Conservation (phyloP, 2,329 filamentous ascomycete species). For the Microdochium trichocladiopsis region DNA sequence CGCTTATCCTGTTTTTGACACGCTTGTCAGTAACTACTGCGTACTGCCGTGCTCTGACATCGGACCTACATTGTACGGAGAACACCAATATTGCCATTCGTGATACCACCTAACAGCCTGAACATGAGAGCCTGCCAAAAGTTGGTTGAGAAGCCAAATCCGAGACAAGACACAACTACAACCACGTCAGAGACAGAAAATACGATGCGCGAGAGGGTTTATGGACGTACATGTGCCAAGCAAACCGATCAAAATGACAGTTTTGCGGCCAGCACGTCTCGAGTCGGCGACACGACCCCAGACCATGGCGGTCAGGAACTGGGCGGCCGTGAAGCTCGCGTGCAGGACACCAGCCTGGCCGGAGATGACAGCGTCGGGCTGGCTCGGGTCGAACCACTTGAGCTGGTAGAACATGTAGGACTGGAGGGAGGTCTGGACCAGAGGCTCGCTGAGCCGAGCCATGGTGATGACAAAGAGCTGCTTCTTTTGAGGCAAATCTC, state of each 20-base stretch:
- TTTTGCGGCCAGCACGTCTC: conserved; percentile 61
- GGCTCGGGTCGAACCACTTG: conserved; percentile 54
- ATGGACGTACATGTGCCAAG: conserved; percentile 40
- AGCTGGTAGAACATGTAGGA: conserved; percentile 82
- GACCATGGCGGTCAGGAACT: conserved; percentile 71
- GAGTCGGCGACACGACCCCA: conserved; percentile 66
- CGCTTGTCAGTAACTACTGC: not conserved
- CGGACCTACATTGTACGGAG: conserved; percentile 53
- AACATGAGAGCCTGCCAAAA: conserved; percentile 54
- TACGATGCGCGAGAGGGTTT: not conserved
- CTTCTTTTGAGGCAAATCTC: conserved; percentile 59
- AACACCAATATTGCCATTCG: conserved; percentile 67
- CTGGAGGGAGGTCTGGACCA: conserved; percentile 18
- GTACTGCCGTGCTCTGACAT: not conserved
- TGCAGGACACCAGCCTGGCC: conserved; percentile 70
- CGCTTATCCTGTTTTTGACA: conserved; percentile 21
- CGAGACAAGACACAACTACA: conserved; percentile 47
- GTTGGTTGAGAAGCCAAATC: conserved; percentile 59
- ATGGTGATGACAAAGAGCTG: conserved; percentile 74
- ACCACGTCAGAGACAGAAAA: not conserved
- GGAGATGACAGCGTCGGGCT: conserved; percentile 56
- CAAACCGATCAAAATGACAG: conserved; percentile 67
- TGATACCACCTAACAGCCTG: conserved; percentile 51
- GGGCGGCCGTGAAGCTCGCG: conserved; percentile 68
- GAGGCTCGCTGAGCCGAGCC: conserved; percentile 71